Conservation (phyloP, 2,329 filamentous ascomycete genomes). For the Purpureocillium takamizusanense region DNA sequence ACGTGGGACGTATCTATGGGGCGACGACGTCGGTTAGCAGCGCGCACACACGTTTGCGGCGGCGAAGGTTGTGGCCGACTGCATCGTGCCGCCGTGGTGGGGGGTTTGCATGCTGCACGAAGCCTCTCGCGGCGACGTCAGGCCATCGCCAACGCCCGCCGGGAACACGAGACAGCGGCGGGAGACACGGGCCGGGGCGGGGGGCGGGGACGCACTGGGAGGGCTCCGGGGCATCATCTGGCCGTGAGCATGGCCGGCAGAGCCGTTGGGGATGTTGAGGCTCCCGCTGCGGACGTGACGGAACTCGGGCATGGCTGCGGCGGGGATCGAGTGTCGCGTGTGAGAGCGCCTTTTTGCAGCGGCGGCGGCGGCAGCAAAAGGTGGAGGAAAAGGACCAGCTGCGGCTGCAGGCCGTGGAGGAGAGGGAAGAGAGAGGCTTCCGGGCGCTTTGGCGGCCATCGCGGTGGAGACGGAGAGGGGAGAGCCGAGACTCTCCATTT, state of each 20-base stretch:
- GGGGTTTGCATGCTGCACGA: too few relatives aligned
- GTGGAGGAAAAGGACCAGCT: not conserved
- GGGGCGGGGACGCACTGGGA: conserved; percentile 43
- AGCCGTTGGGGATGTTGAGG: conserved; percentile 37
- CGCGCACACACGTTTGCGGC: too few relatives aligned
- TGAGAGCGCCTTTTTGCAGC: conserved; percentile 1
- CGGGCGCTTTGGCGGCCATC: not conserved
- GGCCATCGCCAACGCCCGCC: not conserved
- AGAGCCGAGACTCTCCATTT: not conserved
- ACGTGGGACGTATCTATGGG: conserved; percentile 86
- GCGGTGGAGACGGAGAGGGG: not conserved
- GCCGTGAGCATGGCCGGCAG: conserved; percentile 11
- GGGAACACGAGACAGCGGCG: not conserved
- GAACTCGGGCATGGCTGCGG: conserved; percentile 36
- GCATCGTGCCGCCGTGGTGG: too few relatives aligned
- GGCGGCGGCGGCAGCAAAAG: not conserved
- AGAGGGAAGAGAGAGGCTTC: not conserved
- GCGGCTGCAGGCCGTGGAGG: not conserved
- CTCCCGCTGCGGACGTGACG: conserved; percentile 50
- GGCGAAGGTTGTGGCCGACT: too few relatives aligned
- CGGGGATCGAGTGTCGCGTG: conserved; percentile 3
- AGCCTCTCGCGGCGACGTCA: too few relatives aligned
- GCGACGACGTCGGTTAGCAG: conserved; percentile 1
- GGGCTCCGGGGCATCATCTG: conserved; percentile 44
- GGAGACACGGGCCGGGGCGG: not conserved